These are phyloP conservation scores for Suillus luteus DNA, from an alignment of 768 basidiomycete species.

Conservation along the genomic window DNA sequence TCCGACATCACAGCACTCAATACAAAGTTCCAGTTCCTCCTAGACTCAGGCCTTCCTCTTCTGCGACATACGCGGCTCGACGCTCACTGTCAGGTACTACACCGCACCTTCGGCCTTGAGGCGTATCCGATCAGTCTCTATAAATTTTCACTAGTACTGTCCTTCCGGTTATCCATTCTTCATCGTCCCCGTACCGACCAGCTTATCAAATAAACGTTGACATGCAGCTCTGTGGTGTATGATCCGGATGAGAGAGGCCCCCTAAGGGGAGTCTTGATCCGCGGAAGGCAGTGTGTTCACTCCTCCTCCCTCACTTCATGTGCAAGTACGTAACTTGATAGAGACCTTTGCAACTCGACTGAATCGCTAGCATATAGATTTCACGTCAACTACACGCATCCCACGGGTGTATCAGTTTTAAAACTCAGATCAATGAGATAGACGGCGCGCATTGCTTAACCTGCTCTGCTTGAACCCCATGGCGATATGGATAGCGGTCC, in stretches of 20 bases:
- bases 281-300: neutral
- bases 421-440: neutral
- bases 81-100: neutral
- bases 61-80: conserved; percentile 32
- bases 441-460: neutral
- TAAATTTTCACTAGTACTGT: neutral
- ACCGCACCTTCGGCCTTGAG: conserved; percentile 1
- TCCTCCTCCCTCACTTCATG: neutral
- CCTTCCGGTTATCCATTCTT: neutral
- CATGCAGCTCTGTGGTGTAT: neutral
- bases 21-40: conserved; percentile 12
- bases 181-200: neutral
- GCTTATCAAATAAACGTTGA: neutral
- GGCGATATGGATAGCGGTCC: conserved; percentile 1
- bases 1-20: conserved; percentile 14
- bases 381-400: conserved; percentile 21
- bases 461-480: conserved; percentile 1
- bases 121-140: neutral
- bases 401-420: conserved; percentile 28
- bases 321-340: neutral
- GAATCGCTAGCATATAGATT: neutral
- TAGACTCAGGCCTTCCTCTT: neutral
- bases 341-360: neutral
- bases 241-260: neutral
- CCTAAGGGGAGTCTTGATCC: neutral